These are phyloP conservation scores for Heliamphora pulchella DNA, from an alignment of 179 eudicot species.

Conservation along the genomic window DNA sequence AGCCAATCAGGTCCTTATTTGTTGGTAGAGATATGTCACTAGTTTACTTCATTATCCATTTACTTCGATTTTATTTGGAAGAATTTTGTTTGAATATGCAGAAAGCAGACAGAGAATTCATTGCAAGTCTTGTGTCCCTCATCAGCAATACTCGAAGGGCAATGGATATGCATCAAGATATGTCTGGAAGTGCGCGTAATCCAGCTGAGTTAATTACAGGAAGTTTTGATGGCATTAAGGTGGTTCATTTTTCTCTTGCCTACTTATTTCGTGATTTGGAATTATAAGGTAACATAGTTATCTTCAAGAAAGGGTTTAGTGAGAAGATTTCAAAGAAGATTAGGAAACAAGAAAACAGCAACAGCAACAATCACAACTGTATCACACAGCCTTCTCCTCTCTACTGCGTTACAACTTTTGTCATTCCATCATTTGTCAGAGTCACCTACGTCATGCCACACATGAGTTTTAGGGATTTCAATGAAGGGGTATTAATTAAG, in stretches of 20 bases:
- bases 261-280: neutral
- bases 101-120: conserved; percentile 61
- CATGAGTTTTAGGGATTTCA: too few species aligned
- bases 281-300: neutral
- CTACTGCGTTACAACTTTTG: neutral
- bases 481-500: too few species aligned
- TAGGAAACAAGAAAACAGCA: too few species aligned
- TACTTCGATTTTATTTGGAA: conserved; percentile 9
- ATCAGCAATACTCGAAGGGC: conserved; percentile 32
- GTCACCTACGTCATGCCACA: too few species aligned
- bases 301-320: neutral
- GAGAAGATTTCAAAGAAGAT: neutral
- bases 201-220: conserved; percentile 66
- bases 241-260: conserved; percentile 18
- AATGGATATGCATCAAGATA: conserved; percentile 32
- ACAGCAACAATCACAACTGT: neutral
- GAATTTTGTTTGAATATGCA: conserved; percentile 29
- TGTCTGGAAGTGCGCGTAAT: conserved; percentile 25
- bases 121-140: conserved; percentile 38
- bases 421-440: too few species aligned
- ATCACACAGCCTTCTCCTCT: neutral
- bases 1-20: neutral
- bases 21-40: neutral
- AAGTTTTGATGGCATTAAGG: conserved; percentile 82
- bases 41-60: neutral